phyloP scores from a whole-genome alignment of 2,329 filamentous ascomycete species.

The Phyllosticta citribraziliensis region DNA sequence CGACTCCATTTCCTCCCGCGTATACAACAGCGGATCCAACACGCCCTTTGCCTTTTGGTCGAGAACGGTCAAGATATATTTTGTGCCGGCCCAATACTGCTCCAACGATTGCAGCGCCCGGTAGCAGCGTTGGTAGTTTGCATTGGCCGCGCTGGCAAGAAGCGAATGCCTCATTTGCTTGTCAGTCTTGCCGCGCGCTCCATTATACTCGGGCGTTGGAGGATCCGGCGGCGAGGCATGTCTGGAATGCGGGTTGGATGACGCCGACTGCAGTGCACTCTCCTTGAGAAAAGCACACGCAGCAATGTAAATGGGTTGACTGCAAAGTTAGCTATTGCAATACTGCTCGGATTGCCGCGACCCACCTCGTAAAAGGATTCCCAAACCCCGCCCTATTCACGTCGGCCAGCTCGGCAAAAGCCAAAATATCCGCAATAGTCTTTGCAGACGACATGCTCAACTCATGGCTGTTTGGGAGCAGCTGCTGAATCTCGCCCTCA shows the following conservation, averaged over 20 bases:
- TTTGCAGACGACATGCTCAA: conserved; percentile 81
- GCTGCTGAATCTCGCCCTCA: conserved; percentile 55
- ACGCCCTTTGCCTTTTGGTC: conserved; percentile 84
- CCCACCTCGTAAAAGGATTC: conserved; percentile 63
- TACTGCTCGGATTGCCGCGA: too few relatives aligned
- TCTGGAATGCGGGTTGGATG: conserved; percentile 53
- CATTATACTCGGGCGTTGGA: background rate
- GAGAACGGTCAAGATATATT: conserved; percentile 76
- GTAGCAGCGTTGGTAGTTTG: conserved; percentile 82
- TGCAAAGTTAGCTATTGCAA: too few relatives aligned
- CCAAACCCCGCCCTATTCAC: conserved; percentile 69
- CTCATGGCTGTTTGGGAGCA: conserved; percentile 72
- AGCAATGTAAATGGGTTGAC: conserved; percentile 84
- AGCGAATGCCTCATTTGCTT: conserved; percentile 54
- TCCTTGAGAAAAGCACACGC: conserved; percentile 84
- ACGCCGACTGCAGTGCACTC: conserved; percentile 57
- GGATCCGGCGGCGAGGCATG: conserved; percentile 41
- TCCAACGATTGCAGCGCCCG: conserved; percentile 74
- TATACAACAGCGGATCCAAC: conserved; percentile 60
- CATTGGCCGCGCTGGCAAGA: conserved; percentile 69
- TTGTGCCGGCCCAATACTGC: conserved; percentile 75
- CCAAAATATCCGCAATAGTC: conserved; percentile 80
- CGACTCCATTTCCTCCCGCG: conserved; percentile 67
- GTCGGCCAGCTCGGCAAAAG: conserved; percentile 77
- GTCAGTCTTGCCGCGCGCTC: conserved; percentile 1